Conservation (phyloP, 139 green algal species). For the Edaphochlamys debaryana region DNA sequence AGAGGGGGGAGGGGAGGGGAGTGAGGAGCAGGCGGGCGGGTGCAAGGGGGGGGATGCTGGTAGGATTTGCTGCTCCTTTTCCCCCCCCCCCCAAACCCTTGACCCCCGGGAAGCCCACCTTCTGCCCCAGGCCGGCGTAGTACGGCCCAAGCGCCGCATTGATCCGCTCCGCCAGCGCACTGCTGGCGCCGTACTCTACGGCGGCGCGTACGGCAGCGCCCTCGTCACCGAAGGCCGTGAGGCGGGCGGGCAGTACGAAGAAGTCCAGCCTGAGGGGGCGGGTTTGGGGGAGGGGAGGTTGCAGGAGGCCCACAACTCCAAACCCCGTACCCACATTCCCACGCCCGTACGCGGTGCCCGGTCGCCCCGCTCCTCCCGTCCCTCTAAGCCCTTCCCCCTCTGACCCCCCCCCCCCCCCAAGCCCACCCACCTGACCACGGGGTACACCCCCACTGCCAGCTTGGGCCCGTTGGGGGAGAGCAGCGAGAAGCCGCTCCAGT, state of each 20-base stretch:
- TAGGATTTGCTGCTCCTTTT: too few species aligned
- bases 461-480: neutral
- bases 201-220: neutral
- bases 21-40: too few species aligned
- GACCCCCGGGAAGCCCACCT: too few species aligned
- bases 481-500: neutral
- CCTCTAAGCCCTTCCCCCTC: neutral
- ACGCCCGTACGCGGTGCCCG: too few species aligned
- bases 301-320: too few species aligned
- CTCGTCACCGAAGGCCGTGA: neutral
- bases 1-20: too few species aligned
- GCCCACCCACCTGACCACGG: slow-evolving; percentile 12
- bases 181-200: neutral
- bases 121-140: neutral
- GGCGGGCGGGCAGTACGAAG: neutral
- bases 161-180: neutral
- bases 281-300: neutral
- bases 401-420: too few species aligned
- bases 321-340: too few species aligned
- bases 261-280: slow-evolving; percentile 12
- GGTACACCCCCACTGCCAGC: neutral
- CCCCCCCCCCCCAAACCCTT: too few species aligned
- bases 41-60: too few species aligned
- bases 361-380: neutral
- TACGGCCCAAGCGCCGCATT: neutral